phyloP scores from a whole-genome alignment of 306 rosid species.

The Vicia faba region DNA sequence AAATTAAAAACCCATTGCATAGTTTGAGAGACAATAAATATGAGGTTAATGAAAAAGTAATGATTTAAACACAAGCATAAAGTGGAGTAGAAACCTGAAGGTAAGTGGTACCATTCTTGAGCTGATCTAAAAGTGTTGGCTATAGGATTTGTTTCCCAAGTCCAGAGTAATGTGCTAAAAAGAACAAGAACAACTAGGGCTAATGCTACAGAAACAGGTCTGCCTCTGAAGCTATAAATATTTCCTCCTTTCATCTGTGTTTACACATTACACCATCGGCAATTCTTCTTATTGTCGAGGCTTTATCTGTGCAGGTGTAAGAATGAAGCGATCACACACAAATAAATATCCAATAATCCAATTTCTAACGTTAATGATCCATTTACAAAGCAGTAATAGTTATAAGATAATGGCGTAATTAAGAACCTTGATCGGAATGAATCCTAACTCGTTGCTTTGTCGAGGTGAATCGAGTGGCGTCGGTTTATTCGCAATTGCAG shows the following conservation, averaged over 20 bases:
- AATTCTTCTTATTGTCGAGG: conserved; percentile 25
- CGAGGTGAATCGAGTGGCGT: background rate
- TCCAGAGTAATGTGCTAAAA: conserved; percentile 58
- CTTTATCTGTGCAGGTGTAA: conserved; percentile 37
- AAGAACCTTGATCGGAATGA: conserved; percentile 34
- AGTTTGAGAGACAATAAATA: conserved; percentile 15
- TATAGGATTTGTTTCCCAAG: conserved; percentile 73
- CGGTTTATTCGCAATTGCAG: conserved; percentile 33
- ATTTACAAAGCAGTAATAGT: too few relatives aligned
- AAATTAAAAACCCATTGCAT: conserved; percentile 10
- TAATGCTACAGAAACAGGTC: conserved; percentile 51
- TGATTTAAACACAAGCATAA: conserved; percentile 20
- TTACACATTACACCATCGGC: conserved; percentile 5
- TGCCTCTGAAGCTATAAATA: conserved; percentile 51
- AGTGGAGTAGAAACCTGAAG: conserved; percentile 62
- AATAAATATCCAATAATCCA: background rate
- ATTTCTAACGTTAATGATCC: background rate
- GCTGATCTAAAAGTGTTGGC: conserved; percentile 47
- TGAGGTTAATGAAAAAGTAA: conserved; percentile 6
- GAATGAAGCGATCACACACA: conserved; percentile 24
- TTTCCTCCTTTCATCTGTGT: conserved; percentile 67
- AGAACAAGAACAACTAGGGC: conserved; percentile 55
- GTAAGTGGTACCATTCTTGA: conserved; percentile 43
- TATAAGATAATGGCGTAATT: background rate
- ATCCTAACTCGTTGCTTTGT: background rate